Base-by-base conservation (phyloP, 2,329 filamentous ascomycete genomes). In the Talaromyces piceae region DNA sequence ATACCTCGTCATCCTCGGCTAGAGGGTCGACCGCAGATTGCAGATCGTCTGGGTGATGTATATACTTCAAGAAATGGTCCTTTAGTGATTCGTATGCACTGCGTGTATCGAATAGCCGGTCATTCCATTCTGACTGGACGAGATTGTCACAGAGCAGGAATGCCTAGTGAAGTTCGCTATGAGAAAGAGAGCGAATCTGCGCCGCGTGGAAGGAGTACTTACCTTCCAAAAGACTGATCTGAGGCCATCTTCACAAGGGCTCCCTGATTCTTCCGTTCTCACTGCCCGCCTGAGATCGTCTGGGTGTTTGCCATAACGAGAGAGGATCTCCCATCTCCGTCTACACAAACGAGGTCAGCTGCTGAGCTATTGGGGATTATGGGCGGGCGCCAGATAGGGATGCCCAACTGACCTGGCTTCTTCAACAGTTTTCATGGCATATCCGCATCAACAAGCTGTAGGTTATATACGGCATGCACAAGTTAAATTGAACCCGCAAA, bases 161-260 rank as follows among this genome's bases (percentile, higher is more conserved):
- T 31, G 81, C 81, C 88, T 91, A 59, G 25, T n/a, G n/a, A n/a
- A n/a, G 13, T 37, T 41, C 18, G 48, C 20, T 37, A 18, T 45
- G 45, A 41, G 51, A 43, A 53, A 41, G 6, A 33, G 23, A 22
- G 43, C 28, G 47, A 48, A 20, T 39, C 13, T 31, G n/a, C n/a
- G n/a, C 23, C 50, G 52, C 26, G 39, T 47, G 55, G 33, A 26
- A 31, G 25, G 3, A n/a, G 45, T 52, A 49, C 59, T 60, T 64
- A 86, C 87, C 81, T 95, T 96, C 91, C 91, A 97, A 69, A 87
- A 95, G 31, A 94, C 79, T 3, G 91, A 96, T 51, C 91, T 83
- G 57, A 90, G 81, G 12, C 88, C 89, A 44, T 82, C 75, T 49
- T 83, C 72, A 65, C 86, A 89, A 45, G 84, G 82, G 61, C 79